Evolutionary conservation across 2,329 filamentous ascomycete genomes (phyloP).

Genomic region (Macrophomina tecta): DNA sequence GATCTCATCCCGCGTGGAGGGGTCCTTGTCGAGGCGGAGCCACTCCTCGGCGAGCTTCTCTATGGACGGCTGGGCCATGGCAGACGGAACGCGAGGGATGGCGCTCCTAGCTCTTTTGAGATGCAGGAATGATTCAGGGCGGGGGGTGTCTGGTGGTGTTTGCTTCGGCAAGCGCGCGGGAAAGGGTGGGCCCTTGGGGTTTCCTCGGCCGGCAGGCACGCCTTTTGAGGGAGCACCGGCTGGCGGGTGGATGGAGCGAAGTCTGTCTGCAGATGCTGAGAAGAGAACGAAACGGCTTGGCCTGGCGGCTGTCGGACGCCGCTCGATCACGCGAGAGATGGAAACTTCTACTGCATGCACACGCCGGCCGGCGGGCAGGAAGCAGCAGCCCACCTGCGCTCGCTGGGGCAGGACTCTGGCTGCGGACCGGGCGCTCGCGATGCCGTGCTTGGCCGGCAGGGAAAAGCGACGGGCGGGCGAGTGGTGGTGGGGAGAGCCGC

Average conservation of each 20-base stretch:
- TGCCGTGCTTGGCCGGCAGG: background rate
- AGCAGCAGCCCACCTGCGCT: background rate
- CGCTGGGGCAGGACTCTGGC: background rate
- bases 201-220: conserved; percentile 17
- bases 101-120: background rate
- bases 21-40: conserved; percentile 64
- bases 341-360: background rate
- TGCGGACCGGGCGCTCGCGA: background rate
- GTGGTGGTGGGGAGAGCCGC: conserved; percentile 1
- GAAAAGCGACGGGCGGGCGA: background rate
- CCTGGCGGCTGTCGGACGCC: background rate
- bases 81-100: background rate
- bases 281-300: too few species aligned
- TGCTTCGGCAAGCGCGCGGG: conserved; percentile 4
- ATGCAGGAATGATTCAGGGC: background rate
- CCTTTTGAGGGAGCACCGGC: too few species aligned
- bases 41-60: conserved; percentile 59
- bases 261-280: background rate
- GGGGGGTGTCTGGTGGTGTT: background rate
- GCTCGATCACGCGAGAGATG: conserved; percentile 15
- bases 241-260: background rate
- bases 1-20: conserved; percentile 61
- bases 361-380: background rate
- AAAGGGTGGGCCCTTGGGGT: conserved; percentile 10
- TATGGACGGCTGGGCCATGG: conserved; percentile 42